A percentile compares a stretch with the other conserved stretches of the same genome.
Evolutionary conservation across 2,329 filamentous ascomycete genomes (phyloP).

Genomic region (Leptographium flavum): DNA sequence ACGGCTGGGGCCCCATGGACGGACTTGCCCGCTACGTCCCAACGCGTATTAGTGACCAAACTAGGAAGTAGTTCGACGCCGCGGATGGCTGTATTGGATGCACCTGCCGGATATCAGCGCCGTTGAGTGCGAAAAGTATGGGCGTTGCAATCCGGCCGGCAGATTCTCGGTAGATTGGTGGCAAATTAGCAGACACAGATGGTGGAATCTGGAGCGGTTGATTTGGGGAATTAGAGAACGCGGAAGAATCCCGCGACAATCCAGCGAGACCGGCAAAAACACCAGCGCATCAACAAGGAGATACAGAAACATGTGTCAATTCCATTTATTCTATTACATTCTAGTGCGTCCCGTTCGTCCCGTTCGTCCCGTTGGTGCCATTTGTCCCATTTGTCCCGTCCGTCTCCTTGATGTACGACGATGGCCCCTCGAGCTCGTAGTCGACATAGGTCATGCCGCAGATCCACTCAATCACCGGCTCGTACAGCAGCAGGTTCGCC

Average conservation of each 20-base stretch:
- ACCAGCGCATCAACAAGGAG: too few species aligned
- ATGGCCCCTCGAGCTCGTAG: constrained; percentile 1
- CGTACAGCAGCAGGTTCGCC: constrained; percentile 10
- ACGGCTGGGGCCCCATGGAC: neutral
- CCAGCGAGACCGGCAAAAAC: too few species aligned
- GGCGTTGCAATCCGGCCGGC: too few species aligned
- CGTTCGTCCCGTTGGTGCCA: neutral
- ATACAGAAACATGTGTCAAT: neutral
- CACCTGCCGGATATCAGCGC: neutral
- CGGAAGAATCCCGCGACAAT: too few species aligned
- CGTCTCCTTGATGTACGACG: too few species aligned
- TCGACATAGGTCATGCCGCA: constrained; percentile 11
- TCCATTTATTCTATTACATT: neutral
- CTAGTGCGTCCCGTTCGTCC: neutral
- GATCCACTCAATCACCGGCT: constrained; percentile 11
- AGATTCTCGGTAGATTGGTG: too few species aligned
- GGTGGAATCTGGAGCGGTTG: too few species aligned
- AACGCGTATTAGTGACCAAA: neutral
- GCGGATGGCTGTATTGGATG: neutral
- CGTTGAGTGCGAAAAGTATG: too few species aligned
- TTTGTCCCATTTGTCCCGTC: neutral
- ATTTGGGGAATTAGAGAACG: too few species aligned
- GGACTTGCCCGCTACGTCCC: neutral
- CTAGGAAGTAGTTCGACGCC: neutral
- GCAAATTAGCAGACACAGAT: too few species aligned